These are phyloP conservation scores for Pestalotiopsis sp. DNA, from an alignment of 2,329 filamentous ascomycete species.

Conservation along the genomic window DNA sequence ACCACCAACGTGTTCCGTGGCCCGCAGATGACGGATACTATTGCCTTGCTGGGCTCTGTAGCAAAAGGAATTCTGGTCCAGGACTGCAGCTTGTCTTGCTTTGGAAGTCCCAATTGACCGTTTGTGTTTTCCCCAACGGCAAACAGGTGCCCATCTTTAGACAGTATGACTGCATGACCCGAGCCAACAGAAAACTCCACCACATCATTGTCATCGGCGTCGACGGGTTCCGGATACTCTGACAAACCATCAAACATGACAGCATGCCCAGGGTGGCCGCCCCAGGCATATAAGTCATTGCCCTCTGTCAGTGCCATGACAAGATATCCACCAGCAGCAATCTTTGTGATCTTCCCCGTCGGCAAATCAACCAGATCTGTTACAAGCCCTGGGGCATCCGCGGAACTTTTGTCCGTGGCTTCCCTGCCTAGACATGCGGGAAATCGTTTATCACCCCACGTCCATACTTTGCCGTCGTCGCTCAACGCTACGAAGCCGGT, in stretches of 20 bases:
- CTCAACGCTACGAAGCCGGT: conserved; percentile 52
- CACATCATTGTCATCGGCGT: conserved; percentile 54
- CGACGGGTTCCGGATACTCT: conserved; percentile 44
- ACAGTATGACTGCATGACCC: conserved; percentile 60
- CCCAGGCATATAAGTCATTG: conserved; percentile 65
- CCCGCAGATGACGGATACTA: conserved; percentile 50
- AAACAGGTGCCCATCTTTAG: conserved; percentile 50
- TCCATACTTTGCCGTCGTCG: conserved; percentile 47
- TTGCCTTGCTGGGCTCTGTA: conserved; percentile 25
- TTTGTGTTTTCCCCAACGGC: conserved; percentile 59
- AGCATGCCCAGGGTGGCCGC: conserved; percentile 41
- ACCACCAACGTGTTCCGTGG: conserved; percentile 53
- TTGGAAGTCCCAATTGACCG: conserved; percentile 59
- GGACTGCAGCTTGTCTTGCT: conserved; percentile 17
- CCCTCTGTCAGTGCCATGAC: conserved; percentile 60
- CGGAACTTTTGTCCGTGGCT: conserved; percentile 43
- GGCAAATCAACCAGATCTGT: conserved; percentile 53
- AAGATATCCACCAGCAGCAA: conserved; percentile 60
- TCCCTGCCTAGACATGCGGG: conserved; percentile 58
- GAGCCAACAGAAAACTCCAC: conserved; percentile 60
- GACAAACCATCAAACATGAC: conserved; percentile 33
- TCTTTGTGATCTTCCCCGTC: conserved; percentile 52
- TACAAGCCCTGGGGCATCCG: conserved; percentile 47
- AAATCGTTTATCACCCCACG: conserved; percentile 63
- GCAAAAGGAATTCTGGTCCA: conserved; percentile 42